phyloP scores from a whole-genome alignment of 345 rosid species.

The Moricandia moricandioides region DNA sequence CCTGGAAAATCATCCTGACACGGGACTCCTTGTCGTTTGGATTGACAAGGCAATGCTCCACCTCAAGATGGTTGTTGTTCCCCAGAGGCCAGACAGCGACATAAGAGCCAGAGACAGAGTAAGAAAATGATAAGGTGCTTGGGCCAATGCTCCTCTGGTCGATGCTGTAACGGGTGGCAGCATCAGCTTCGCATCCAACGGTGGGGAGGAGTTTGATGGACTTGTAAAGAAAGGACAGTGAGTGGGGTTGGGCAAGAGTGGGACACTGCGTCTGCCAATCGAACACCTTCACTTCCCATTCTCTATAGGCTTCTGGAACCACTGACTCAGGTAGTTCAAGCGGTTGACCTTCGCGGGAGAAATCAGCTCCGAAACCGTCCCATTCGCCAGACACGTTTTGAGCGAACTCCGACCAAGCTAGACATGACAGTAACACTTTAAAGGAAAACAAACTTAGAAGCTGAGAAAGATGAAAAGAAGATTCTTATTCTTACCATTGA shows the following conservation, averaged over 20 bases:
- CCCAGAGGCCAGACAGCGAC: slow-evolving; percentile 69
- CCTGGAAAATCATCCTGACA: slow-evolving; percentile 68
- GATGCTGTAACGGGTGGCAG: slow-evolving; percentile 68
- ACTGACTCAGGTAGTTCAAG: slow-evolving; percentile 77
- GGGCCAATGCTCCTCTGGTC: slow-evolving; percentile 43
- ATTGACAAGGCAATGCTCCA: slow-evolving; percentile 81
- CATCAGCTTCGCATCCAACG: slow-evolving; percentile 98
- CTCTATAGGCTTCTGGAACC: slow-evolving; percentile 89
- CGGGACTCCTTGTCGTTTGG: slow-evolving; percentile 81
- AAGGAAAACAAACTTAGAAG: slow-evolving; percentile 16
- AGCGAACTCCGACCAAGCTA: slow-evolving; percentile 57
- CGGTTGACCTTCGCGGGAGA: slow-evolving; percentile 63
- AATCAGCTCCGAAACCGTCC: slow-evolving; percentile 96
- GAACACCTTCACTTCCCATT: slow-evolving; percentile 90
- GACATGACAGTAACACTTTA: background rate
- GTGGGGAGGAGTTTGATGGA: slow-evolving; percentile 86
- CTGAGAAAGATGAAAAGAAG: background rate
- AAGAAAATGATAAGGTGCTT: slow-evolving; percentile 48
- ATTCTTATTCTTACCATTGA: slow-evolving; percentile 20
- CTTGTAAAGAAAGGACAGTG: slow-evolving; percentile 47
- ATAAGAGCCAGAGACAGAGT: slow-evolving; percentile 67
- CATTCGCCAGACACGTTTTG: slow-evolving; percentile 83
- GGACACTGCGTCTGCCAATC: slow-evolving; percentile 99
- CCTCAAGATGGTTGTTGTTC: slow-evolving; percentile 23
- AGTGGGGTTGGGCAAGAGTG: slow-evolving; percentile 60